phyloP scores from a whole-genome alignment of 768 basidiomycete genomes.

The Infundibulicybe gibba region DNA sequence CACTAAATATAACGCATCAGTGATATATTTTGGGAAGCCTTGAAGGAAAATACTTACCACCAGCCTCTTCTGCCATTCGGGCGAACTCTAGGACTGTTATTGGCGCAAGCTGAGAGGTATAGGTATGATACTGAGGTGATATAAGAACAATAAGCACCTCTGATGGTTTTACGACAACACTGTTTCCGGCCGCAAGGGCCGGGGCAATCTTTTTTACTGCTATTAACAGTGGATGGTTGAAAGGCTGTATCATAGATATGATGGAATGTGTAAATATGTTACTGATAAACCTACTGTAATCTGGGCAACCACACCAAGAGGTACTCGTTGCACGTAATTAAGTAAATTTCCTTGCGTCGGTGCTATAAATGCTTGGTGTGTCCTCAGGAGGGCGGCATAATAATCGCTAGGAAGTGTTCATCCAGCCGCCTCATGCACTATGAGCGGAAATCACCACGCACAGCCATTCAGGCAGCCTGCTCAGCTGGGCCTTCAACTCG shows the following conservation, averaged over 20 bases:
- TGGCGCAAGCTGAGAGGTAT: constrained; percentile 56
- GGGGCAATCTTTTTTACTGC: constrained; percentile 88
- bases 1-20: constrained; percentile 37
- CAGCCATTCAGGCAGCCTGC: constrained; percentile 85
- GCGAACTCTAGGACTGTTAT: constrained; percentile 78
- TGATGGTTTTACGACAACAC: constrained; percentile 80
- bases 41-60: constrained; percentile 39
- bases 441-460: constrained; percentile 28
- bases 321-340: constrained; percentile 76
- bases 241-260: constrained; percentile 47
- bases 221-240: constrained; percentile 88
- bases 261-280: too few species aligned
- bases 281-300: constrained; percentile 55
- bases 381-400: constrained; percentile 70
- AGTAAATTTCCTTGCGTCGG: constrained; percentile 78
- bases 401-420: constrained; percentile 51
- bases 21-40: not conserved
- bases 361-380: constrained; percentile 63
- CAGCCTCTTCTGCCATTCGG: constrained; percentile 57
- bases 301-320: constrained; percentile 86
- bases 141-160: constrained; percentile 40
- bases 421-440: not conserved
- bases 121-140: constrained; percentile 1
- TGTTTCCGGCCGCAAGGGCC: constrained; percentile 81
- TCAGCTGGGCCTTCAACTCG: constrained; percentile 80